Evolutionary conservation across 148 eudicot species (phyloP), one percentile per base, ranked within the genome.

Genomic region (Salicornia ramosissima): DNA sequence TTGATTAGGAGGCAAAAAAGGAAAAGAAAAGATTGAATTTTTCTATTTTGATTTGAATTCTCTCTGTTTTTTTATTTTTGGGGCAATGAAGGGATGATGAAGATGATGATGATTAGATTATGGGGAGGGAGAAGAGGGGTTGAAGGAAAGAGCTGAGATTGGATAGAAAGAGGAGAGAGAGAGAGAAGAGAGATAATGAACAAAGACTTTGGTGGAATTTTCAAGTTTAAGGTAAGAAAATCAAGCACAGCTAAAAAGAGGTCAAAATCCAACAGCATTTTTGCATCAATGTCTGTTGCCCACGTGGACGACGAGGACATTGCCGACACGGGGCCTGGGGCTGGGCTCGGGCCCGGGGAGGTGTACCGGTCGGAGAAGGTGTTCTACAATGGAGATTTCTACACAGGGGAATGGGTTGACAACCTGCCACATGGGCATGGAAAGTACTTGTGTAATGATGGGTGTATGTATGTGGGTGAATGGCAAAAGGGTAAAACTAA

Each of bases 401-500:
- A 89, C 39, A 80, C 78, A 1, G 97, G 97, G 0, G 82, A 81
- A 15, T 89, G 93, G 91, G 58, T 63, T 1, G 88, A 85, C 14
- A 75, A 80, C 21, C 69, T 82, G 11, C 95, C 97, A 1, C 86
- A 88, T 30, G 97, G 95, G 5, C 80, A 83, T 10, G 97, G 97
- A 1, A 91, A 87, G 79, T 91, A 86, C 43, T 49, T 88, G 33
- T 91, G 97, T 95, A 62, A 65, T 63, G 97, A 91, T 65, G 97
- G 97, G 24, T 91, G 97, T 78, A 87, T 91, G 91, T 91, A 91
- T 78, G 84, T 74, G 1, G 97, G 97, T 7, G 90, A 88, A 22
- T 91, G 97, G 97, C 70, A 16, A n/a, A 81, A 67, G 46, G 97
- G 97, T 66, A 88, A 81, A 22, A 80, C 83, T 0, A 80, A 62